Evolutionary conservation across 148 eudicot species (phyloP), one percentile per base, ranked within the genome.

Genomic region (Vaccinium vitisidaea): DNA sequence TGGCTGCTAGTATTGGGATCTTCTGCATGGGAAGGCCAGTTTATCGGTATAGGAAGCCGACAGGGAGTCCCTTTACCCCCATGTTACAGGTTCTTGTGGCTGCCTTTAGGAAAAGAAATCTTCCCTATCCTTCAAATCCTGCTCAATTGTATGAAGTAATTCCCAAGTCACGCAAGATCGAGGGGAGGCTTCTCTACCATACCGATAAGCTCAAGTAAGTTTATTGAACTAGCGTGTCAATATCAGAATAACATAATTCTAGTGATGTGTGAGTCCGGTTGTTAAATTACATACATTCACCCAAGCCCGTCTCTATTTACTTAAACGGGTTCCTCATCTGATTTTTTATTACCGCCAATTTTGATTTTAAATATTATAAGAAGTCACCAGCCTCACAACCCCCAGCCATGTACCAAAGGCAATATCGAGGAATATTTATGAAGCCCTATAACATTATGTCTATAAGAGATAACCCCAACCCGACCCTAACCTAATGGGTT

Each of bases 1-100:
- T 95, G 93, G 87, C 87, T 49, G 18, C 81, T 21, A 88, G 86
- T 46, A 67, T 95, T n/a, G 85, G 84, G 58, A 85, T 93, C 15
- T 94, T 95, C 78, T 74, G 85, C 10, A 14, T 88, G 0, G 97
- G 98, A 56, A 90, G 93, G 82, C 94, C 94, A 0, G 90, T 88
- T 84, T 95, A 94, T 83, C 90, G 97, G 27, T 95, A 90, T 71
- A 86, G 91, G 69, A 87, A 79, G 75, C 92, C 94, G 0, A 78
- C 78, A 23, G 94, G 94, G 61, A 95, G 95, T 79, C 97, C 94
- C 19, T 88, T 94, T 13, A 95, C 90, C 39, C 94, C 97, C 2
- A 77, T 94, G 89, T 21, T 92, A 21, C 94, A 90, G 67, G 98
- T 95, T 18, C 69, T 94, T 82, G 92, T 88, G 2, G 98, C 98